Conservation (phyloP, 1,284 basidiomycete genomes). For the Ustilago sp. region DNA sequence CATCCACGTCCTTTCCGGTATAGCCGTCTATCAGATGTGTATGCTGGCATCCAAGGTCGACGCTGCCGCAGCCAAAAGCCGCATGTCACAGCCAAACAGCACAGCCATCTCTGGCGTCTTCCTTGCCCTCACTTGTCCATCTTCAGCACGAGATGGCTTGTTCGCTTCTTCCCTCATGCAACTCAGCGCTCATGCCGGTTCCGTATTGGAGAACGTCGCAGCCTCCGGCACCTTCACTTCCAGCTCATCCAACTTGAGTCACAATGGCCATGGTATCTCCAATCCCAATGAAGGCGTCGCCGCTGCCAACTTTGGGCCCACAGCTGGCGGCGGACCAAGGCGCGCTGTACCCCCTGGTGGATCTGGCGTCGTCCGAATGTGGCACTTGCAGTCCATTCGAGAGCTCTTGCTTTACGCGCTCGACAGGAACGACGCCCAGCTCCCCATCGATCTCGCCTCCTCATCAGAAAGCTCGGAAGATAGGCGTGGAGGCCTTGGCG, state of each 20-base stretch:
- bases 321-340: slow-evolving; percentile 47
- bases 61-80: not conserved
- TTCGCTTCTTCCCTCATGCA: slow-evolving; percentile 39
- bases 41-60: slow-evolving; percentile 30
- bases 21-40: slow-evolving; percentile 58
- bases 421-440: slow-evolving; percentile 39
- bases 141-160: slow-evolving; percentile 17
- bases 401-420: slow-evolving; percentile 52
- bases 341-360: slow-evolving; percentile 50
- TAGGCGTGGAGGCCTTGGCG: slow-evolving; percentile 27
- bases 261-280: slow-evolving; percentile 14
- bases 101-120: slow-evolving; percentile 38
- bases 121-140: slow-evolving; percentile 49
- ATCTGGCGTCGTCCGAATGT: slow-evolving; percentile 54
- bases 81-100: not conserved
- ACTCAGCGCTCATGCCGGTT: slow-evolving; percentile 47
- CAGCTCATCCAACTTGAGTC: slow-evolving; percentile 22
- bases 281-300: slow-evolving; percentile 32
- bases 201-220: slow-evolving; percentile 45
- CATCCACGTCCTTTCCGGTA: slow-evolving; percentile 49
- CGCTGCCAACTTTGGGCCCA: slow-evolving; percentile 49
- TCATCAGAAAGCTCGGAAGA: not conserved
- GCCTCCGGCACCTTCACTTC: slow-evolving; percentile 10
- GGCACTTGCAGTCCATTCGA: slow-evolving; percentile 55
- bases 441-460: slow-evolving; percentile 42